Evolutionary conservation across 495 filamentous ascomycete genomes (phyloP).

Genomic region (Aspergillus sparsus): DNA sequence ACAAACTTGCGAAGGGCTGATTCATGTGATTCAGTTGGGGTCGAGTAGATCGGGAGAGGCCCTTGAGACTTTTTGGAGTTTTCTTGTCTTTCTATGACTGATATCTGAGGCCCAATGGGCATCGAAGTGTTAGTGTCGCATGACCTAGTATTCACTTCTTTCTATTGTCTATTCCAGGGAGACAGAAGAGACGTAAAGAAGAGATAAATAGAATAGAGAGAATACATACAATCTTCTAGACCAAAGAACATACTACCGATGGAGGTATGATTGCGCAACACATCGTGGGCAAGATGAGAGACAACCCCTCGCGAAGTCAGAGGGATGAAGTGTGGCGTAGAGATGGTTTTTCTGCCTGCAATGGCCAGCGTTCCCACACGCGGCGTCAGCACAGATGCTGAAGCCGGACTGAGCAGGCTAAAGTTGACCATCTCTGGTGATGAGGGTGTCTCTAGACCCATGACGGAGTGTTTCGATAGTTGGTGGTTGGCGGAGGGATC

Average conservation of each 20-base stretch:
- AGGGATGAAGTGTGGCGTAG: conserved; percentile 81
- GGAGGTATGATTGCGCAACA: conserved; percentile 62
- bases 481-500: conserved; percentile 20
- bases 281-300: conserved; percentile 88
- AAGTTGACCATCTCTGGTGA: conserved; percentile 35
- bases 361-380: conserved; percentile 66
- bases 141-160: not conserved
- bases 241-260: conserved; percentile 74
- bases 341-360: conserved; percentile 57
- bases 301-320: conserved; percentile 78
- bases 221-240: conserved; percentile 85
- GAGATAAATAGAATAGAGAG: conserved; percentile 5
- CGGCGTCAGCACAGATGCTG: conserved; percentile 37
- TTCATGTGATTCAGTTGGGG: conserved; percentile 40
- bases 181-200: not conserved
- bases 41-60: conserved; percentile 53
- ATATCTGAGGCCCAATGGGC: conserved; percentile 37
- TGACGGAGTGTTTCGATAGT: conserved; percentile 18
- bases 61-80: conserved; percentile 38
- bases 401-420: conserved; percentile 28
- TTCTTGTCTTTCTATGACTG: conserved; percentile 73
- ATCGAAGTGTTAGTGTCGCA: conserved; percentile 29
- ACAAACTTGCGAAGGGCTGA: conserved; percentile 75
- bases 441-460: conserved; percentile 29
- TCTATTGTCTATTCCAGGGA: not conserved